phyloP scores from a whole-genome alignment of 768 basidiomycete genomes.

The Boletellus sp. region DNA sequence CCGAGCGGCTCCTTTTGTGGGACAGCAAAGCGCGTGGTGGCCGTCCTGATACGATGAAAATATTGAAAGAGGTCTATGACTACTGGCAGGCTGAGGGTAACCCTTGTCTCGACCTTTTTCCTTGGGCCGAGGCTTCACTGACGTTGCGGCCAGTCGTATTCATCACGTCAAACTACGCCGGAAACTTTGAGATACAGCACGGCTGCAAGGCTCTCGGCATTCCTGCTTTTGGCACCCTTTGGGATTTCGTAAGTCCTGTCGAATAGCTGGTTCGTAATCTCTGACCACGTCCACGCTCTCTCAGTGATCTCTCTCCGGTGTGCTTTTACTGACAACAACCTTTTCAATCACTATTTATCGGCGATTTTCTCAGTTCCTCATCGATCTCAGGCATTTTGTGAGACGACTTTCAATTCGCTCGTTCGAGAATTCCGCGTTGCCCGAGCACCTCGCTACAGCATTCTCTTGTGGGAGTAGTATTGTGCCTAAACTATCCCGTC shows the following conservation, averaged over 20 bases:
- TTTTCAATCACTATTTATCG: not conserved
- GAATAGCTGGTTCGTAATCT: constrained; percentile 1
- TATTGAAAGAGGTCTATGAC: constrained; percentile 64
- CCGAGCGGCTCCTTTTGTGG: constrained; percentile 74
- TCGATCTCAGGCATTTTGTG: too few species aligned
- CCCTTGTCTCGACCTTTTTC: not conserved
- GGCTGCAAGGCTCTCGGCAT: constrained; percentile 70
- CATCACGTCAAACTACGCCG: constrained; percentile 80
- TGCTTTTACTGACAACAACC: not conserved
- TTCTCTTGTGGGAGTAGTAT: too few species aligned
- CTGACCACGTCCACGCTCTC: not conserved
- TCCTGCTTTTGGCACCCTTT: constrained; percentile 65
- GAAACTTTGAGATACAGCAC: constrained; percentile 76
- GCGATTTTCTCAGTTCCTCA: too few species aligned
- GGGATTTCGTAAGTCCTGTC: constrained; percentile 53
- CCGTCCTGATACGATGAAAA: constrained; percentile 73
- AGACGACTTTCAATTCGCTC: too few species aligned
- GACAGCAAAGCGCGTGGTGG: constrained; percentile 72
- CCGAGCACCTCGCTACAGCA: too few species aligned
- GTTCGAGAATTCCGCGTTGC: too few species aligned
- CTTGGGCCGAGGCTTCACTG: not conserved
- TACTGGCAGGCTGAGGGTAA: constrained; percentile 71
- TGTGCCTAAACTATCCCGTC: too few species aligned
- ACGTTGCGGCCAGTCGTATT: constrained; percentile 52
- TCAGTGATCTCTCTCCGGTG: constrained; percentile 21